Base-by-base conservation (phyloP, 2,329 filamentous ascomycete genomes). In the Nemania sp. region DNA sequence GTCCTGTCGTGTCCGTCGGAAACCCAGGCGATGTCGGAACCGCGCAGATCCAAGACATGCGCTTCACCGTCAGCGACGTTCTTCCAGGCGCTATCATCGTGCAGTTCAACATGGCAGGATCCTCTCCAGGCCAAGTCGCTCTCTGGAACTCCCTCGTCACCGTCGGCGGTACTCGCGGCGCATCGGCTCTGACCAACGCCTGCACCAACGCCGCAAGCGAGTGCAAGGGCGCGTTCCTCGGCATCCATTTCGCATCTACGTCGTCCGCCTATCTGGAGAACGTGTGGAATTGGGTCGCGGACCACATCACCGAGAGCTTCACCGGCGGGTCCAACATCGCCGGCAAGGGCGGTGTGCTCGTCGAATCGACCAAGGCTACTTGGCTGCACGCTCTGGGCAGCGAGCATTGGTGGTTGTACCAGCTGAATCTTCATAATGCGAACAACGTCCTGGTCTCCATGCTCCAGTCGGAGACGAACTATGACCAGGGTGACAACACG, bases 41-140 rank as follows among this genome's bases (percentile, higher is more conserved):
- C 1, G 77, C 87, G 6, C 84, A 89, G 65, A 82, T 83, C 72
- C 80, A 79, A 2, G 86, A 90, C 61, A 80, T 86, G 70, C 78
- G 88, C 34, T 77, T 90, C 39, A 79, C 80, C 56, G 85, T 84
- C 2, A 75, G 78, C 54, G 84, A 85, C 5, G 77, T 81, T 7
- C 76, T 83, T 6, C 74, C 80, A 6, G 83, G 85, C 26, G 82
- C 84, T 5, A 79, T 86, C 6, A 70, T 89, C 14, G 75, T 89
- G n/a, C 69, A 71, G 58, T 70, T 73, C 54, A 68, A 74, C 61
- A 67, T 72, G 45, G 70, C 69, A 5, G 72, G 72, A 2, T 49
- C 55, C 6, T 44, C 54, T 2, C 71, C 72, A 0, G 71, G 71
- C 5, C 64, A 69, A 22, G 63, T 69, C 2, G 66, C 62, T 9